These are phyloP conservation scores for Lactarius sanguifluus DNA, from an alignment of 768 basidiomycete species.

Conservation along the genomic window DNA sequence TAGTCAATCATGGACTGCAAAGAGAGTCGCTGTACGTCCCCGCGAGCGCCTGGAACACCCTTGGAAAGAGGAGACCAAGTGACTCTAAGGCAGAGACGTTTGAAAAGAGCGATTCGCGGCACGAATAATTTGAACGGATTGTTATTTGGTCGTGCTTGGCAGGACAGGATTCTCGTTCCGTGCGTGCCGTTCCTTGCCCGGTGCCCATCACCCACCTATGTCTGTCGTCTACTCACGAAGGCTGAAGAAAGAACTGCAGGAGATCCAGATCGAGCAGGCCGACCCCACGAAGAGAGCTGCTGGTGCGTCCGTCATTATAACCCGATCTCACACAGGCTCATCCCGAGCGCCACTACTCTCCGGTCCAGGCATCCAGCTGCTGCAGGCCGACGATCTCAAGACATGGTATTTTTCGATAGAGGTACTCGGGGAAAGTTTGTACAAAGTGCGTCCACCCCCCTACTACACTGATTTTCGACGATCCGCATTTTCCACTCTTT, in stretches of 20 bases:
- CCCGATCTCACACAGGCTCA: no score
- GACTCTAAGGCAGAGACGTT: conserved; percentile 34
- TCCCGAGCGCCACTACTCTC: not conserved
- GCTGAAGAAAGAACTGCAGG: conserved; percentile 30
- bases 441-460: conserved; percentile 48
- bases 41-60: conserved; percentile 33
- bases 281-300: conserved; percentile 26
- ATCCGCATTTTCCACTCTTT: not conserved
- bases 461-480: not conserved
- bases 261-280: conserved; percentile 30
- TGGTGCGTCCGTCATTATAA: conserved; percentile 11
- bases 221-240: conserved; percentile 28
- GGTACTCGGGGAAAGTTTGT: conserved; percentile 81
- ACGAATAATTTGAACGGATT: not conserved
- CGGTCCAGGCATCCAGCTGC: conserved; percentile 62
- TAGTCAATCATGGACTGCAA: conserved; percentile 27
- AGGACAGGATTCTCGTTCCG: not conserved
- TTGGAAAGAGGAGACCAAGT: conserved; percentile 32
- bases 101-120: conserved; percentile 8
- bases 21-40: conserved; percentile 31
- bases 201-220: conserved; percentile 18
- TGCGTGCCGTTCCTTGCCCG: conserved; percentile 3
- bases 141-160: conserved; percentile 29
- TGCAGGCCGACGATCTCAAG: conserved; percentile 73
- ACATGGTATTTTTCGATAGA: conserved; percentile 79